Evolutionary conservation across 805 yeast genomes (phyloP).

Genomic region (Spathaspora passalidarum): DNA sequence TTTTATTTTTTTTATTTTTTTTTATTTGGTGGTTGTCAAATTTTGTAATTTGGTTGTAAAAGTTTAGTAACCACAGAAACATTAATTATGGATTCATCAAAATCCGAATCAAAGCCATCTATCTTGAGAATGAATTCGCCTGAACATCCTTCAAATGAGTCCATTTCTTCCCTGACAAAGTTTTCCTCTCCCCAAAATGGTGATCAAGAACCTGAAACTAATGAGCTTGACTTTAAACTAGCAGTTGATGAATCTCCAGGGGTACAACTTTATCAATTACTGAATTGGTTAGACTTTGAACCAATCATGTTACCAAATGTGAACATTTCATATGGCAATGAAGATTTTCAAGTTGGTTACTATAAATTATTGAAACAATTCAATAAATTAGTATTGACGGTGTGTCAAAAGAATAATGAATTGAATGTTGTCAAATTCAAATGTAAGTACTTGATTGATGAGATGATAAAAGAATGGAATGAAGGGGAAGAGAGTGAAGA

Average conservation of each 20-base stretch:
- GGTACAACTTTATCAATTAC: neutral
- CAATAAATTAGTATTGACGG: conserved; percentile 11
- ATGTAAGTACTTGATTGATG: conserved; percentile 3
- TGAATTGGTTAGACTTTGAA: neutral
- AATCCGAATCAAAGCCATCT: too few species aligned
- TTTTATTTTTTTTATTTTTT: too few species aligned
- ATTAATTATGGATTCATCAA: too few species aligned
- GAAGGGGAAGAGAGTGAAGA: neutral
- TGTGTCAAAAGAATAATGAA: conserved; percentile 14
- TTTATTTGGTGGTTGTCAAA: too few species aligned
- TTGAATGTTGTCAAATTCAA: conserved; percentile 13
- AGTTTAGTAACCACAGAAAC: too few species aligned
- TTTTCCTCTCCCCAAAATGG: neutral
- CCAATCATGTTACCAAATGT: conserved; percentile 4
- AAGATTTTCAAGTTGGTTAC: conserved; percentile 10
- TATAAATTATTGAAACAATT: conserved; percentile 13
- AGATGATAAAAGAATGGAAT: neutral
- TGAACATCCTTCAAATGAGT: neutral
- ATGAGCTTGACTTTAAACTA: neutral
- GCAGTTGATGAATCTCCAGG: neutral
- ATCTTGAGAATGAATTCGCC: too few species aligned
- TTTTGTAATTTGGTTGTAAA: neutral
- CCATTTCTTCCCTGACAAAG: neutral
- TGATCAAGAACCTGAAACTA: neutral
- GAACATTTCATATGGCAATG: neutral